phyloP scores from a whole-genome alignment of 2,329 filamentous ascomycete species.

The Fusarium graminum region DNA sequence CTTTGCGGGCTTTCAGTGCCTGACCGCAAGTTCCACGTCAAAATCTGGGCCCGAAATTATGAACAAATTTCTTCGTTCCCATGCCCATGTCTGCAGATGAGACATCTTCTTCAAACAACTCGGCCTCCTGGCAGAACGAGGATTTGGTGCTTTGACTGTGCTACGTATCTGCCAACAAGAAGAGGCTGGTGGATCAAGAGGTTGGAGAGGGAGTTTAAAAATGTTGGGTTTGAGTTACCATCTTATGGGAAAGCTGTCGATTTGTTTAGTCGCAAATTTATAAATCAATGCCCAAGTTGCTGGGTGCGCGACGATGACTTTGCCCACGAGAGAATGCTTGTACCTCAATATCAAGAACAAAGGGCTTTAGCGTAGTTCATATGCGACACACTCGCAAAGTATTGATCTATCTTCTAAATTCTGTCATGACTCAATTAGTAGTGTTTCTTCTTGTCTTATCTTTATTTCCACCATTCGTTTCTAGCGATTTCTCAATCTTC shows the following conservation, averaged over 20 bases:
- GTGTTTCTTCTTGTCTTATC: no score
- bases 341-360: neutral
- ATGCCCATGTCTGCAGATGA: slow-evolving; percentile 34
- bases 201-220: neutral
- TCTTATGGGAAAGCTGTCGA: slow-evolving; percentile 22
- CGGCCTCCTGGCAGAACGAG: slow-evolving; percentile 29
- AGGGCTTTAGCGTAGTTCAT: no score
- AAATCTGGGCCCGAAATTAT: slow-evolving; percentile 10
- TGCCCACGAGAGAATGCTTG: neutral
- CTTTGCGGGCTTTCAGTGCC: slow-evolving; percentile 35
- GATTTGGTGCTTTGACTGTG: slow-evolving; percentile 45
- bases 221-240: neutral
- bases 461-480: no score
- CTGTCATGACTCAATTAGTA: no score
- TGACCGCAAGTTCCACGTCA: slow-evolving; percentile 23
- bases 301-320: slow-evolving; percentile 13
- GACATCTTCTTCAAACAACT: slow-evolving; percentile 34
- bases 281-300: slow-evolving; percentile 44
- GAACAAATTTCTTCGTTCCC: no score
- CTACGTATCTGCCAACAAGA: slow-evolving; percentile 40
- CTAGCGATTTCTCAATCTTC: no score
- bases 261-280: slow-evolving; percentile 34
- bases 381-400: no score
- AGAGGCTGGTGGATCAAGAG: slow-evolving; percentile 39
- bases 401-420: no score